Percentiles rank a stretch among this genome's conserved stretches.
phyloP scores from a whole-genome alignment of 202 grass and related monocot species.

The Zoysia matrella region DNA sequence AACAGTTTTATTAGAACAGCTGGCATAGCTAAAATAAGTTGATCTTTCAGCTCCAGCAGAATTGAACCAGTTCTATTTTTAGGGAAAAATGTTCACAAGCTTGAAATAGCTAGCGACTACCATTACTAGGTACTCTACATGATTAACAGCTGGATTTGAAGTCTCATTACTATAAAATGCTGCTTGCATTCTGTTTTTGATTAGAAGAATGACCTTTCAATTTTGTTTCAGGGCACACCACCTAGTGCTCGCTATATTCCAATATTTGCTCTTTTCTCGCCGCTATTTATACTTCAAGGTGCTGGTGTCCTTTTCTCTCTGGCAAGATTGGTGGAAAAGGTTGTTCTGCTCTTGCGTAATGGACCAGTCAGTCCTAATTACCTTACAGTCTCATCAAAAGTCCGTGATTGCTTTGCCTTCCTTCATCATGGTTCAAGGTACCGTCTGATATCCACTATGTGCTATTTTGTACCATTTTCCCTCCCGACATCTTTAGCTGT shows the following conservation, averaged over 20 bases:
- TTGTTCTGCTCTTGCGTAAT: too few species aligned
- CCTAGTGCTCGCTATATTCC: slow-evolving; percentile 77
- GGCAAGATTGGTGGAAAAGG: too few species aligned
- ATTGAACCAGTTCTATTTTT: not conserved
- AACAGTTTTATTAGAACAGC: not conserved
- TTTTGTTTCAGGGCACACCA: slow-evolving; percentile 82
- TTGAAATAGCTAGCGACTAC: slow-evolving; percentile 3
- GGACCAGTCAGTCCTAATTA: too few species aligned
- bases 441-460: slow-evolving; percentile 15
- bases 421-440: slow-evolving; percentile 97
- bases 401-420: slow-evolving; percentile 83
- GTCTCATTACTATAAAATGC: not conserved
- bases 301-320: too few species aligned
- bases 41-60: not conserved
- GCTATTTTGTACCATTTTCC: slow-evolving; percentile 31
- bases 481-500: not conserved
- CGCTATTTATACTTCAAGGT: slow-evolving; percentile 57
- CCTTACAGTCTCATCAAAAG: too few species aligned
- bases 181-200: not conserved
- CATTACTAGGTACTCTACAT: slow-evolving; percentile 6
- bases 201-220: slow-evolving; percentile 27
- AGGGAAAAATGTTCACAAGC: not conserved
- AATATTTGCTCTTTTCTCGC: slow-evolving; percentile 81
- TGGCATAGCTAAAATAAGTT: not conserved
- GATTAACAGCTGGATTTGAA: slow-evolving; percentile 11